A percentile compares a stretch with the other conserved stretches of the same genome.
phyloP scores from a whole-genome alignment of 2,329 filamentous ascomycete genomes.

The Pseudogymnoascus sp. region DNA sequence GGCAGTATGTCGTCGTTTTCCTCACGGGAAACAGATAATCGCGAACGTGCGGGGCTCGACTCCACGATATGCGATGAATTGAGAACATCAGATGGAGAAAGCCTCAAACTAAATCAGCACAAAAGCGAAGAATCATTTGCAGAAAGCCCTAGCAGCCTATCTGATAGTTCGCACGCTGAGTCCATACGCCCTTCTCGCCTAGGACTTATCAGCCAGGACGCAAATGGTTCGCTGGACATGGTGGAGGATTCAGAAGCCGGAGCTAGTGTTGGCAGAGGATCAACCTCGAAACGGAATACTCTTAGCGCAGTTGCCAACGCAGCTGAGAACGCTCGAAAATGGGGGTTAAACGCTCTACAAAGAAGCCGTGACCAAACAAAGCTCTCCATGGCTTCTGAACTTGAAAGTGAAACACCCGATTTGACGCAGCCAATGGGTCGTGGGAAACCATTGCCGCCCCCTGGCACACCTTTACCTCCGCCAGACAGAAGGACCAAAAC shows the following conservation, averaged over 20 bases:
- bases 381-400: conserved; percentile 24
- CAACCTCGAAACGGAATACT: conserved; percentile 39
- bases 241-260: conserved; percentile 3
- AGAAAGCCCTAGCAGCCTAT: not conserved
- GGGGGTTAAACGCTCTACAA: conserved; percentile 50
- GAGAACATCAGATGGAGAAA: not conserved
- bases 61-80: not conserved
- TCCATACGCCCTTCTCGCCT: not conserved
- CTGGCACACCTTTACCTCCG: conserved; percentile 67
- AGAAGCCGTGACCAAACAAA: conserved; percentile 33
- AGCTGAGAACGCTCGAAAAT: conserved; percentile 47
- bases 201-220: not conserved
- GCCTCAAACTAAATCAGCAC: not conserved
- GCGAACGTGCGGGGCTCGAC: not conserved
- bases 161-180: not conserved
- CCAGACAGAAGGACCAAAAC: conserved; percentile 53
- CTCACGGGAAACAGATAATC: conserved; percentile 32
- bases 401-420: conserved; percentile 15
- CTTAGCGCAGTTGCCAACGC: conserved; percentile 47
- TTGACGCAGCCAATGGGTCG: conserved; percentile 64
- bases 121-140: not conserved
- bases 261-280: conserved; percentile 30
- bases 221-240: not conserved
- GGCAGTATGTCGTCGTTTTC: conserved; percentile 43
- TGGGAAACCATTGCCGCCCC: conserved; percentile 72